A percentile compares a stretch with the other conserved stretches of the same genome.
Evolutionary conservation across 768 basidiomycete genomes (phyloP).

Genomic region (Mrakia hoshinonis): DNA sequence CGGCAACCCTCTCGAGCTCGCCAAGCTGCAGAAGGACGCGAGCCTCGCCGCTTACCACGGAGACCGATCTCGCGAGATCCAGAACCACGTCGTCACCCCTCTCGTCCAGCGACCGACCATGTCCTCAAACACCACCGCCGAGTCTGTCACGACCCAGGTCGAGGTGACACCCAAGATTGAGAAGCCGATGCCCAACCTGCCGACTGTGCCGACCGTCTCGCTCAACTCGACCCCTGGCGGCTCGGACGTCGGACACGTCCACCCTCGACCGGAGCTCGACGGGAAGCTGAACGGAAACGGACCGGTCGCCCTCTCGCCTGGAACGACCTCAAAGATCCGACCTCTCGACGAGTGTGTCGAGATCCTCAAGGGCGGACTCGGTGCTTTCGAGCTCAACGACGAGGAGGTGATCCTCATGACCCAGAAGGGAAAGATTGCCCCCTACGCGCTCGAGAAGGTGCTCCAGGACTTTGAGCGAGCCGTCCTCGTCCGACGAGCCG

Average conservation of each 20-base stretch:
- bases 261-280: conserved; percentile 22
- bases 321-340: conserved; percentile 38
- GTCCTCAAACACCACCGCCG: background rate
- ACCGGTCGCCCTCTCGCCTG: background rate
- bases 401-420: conserved; percentile 84
- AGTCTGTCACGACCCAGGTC: background rate
- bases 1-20: conserved; percentile 6
- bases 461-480: conserved; percentile 81
- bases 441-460: conserved; percentile 93
- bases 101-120: conserved; percentile 1
- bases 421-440: conserved; percentile 83
- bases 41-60: background rate
- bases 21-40: background rate
- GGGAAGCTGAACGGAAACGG: conserved; percentile 27
- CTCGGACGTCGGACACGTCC: background rate
- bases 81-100: conserved; percentile 12
- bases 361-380: conserved; percentile 53
- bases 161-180: conserved; percentile 20
- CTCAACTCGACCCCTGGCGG: background rate
- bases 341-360: conserved; percentile 68
- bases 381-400: conserved; percentile 55
- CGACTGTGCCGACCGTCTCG: background rate
- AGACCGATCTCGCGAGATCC: background rate
- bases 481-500: conserved; percentile 70
- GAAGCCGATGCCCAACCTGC: conserved; percentile 27